Evolutionary conservation across 805 yeast species (phyloP).

Genomic region (Dipodascopsis uninucleata): DNA sequence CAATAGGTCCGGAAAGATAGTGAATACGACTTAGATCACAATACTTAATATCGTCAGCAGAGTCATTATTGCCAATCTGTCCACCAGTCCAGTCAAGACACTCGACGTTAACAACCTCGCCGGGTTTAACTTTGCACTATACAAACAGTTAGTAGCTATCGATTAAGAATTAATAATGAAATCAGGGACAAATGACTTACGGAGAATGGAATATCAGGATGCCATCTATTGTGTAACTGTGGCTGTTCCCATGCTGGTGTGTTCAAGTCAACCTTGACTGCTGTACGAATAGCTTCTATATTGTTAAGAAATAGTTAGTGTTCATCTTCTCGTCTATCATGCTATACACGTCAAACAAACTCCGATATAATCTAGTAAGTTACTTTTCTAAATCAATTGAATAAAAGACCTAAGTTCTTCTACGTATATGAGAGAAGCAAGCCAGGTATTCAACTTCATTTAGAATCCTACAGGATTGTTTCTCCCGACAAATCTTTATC

Average conservation of each 20-base stretch:
- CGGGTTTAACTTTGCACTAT: constrained; percentile 36
- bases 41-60: constrained; percentile 47
- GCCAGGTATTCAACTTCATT: too few relatives aligned
- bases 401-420: too few relatives aligned
- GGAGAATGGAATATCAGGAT: constrained; percentile 47
- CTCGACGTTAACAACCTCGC: constrained; percentile 46
- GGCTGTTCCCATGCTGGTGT: constrained; percentile 47
- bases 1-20: constrained; percentile 50
- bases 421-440: too few relatives aligned
- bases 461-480: too few relatives aligned
- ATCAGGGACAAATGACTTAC: constrained; percentile 10
- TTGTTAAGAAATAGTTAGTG: too few relatives aligned
- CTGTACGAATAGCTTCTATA: constrained; percentile 35
- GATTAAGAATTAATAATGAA: not conserved
- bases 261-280: constrained; percentile 42
- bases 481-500: too few relatives aligned
- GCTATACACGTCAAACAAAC: too few relatives aligned
- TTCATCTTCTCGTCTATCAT: too few relatives aligned
- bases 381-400: too few relatives aligned
- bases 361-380: too few relatives aligned
- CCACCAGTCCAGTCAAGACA: constrained; percentile 58
- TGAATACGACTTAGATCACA: constrained; percentile 47
- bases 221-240: constrained; percentile 52
- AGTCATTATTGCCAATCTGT: constrained; percentile 46
- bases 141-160: not conserved